Conservation (phyloP, 2,329 filamentous ascomycete species). For the Tolypocladium ovalisporum region DNA sequence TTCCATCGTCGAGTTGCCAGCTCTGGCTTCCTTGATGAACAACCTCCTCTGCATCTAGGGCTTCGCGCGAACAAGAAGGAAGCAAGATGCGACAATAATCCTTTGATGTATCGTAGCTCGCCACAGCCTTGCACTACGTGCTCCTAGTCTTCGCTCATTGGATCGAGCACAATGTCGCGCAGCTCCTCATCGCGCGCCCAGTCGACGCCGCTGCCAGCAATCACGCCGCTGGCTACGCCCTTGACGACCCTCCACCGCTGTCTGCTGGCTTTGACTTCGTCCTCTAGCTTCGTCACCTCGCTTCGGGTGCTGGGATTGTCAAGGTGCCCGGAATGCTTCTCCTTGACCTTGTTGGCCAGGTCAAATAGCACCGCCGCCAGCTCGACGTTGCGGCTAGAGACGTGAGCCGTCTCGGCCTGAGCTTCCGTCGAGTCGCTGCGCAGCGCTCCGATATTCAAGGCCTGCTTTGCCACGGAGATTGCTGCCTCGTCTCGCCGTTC, state of each 20-base stretch:
- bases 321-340: slow-evolving; percentile 41
- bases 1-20: not conserved
- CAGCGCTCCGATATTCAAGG: slow-evolving; percentile 38
- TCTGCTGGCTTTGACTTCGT: slow-evolving; percentile 48
- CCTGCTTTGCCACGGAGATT: slow-evolving; percentile 49
- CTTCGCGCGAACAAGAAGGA: not conserved
- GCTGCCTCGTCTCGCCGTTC: slow-evolving; percentile 58
- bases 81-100: not conserved
- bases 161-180: slow-evolving; percentile 60
- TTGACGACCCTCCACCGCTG: slow-evolving; percentile 67
- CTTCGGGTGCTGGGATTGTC: slow-evolving; percentile 38
- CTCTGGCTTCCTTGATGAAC: not conserved
- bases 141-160: slow-evolving; percentile 32
- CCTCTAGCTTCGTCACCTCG: slow-evolving; percentile 49
- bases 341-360: slow-evolving; percentile 46
- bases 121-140: slow-evolving; percentile 4
- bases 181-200: slow-evolving; percentile 64
- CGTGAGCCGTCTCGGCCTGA: slow-evolving; percentile 46
- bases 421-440: slow-evolving; percentile 42
- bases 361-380: slow-evolving; percentile 52
- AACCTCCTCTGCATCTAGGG: not conserved
- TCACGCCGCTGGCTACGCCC: slow-evolving; percentile 64
- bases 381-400: slow-evolving; percentile 49
- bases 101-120: not conserved
- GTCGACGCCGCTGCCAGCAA: slow-evolving; percentile 73